These are phyloP conservation scores for Phymatotrichopsis omnivora DNA, from an alignment of 2,329 filamentous ascomycete species.

Conservation along the genomic window DNA sequence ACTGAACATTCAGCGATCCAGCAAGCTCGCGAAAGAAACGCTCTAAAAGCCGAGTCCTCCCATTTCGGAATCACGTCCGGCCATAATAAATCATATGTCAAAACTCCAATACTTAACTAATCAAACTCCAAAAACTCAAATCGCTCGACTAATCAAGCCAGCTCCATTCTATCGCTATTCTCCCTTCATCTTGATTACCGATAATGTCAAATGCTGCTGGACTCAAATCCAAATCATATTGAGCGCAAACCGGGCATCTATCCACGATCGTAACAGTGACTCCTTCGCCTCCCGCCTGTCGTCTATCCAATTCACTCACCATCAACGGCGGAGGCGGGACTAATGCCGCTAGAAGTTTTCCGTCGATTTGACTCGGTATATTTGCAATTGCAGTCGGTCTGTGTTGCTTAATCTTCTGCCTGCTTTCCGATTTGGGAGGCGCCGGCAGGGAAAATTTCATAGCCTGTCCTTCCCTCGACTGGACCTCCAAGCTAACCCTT, in stretches of 20 bases:
- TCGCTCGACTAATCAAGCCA: constrained; percentile 21
- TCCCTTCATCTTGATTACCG: constrained; percentile 24
- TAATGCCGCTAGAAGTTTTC: constrained; percentile 1
- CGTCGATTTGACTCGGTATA: too few species aligned
- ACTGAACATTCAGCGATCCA: too few species aligned
- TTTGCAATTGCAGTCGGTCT: too few species aligned
- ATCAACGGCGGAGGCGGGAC: constrained; percentile 16
- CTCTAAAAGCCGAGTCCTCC: too few species aligned
- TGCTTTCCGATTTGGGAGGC: background rate
- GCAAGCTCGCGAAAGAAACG: too few species aligned
- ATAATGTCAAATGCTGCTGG: constrained; percentile 29
- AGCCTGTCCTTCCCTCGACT: background rate
- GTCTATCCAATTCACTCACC: background rate
- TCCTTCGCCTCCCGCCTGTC: constrained; percentile 21
- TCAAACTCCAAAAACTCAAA: too few species aligned
- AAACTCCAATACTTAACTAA: too few species aligned
- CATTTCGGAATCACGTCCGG: too few species aligned
- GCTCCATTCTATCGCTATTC: constrained; percentile 29
- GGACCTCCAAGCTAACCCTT: background rate
- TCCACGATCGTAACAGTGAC: constrained; percentile 30
- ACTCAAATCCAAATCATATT: constrained; percentile 30
- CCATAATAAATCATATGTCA: too few species aligned
- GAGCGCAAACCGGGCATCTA: constrained; percentile 29
- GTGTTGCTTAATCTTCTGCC: background rate
- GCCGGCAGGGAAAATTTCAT: background rate